Evolutionary conservation across 2,329 filamentous ascomycete species (phyloP), one percentile per base, ranked within the genome.

Genomic region (Fusarium humuli): DNA sequence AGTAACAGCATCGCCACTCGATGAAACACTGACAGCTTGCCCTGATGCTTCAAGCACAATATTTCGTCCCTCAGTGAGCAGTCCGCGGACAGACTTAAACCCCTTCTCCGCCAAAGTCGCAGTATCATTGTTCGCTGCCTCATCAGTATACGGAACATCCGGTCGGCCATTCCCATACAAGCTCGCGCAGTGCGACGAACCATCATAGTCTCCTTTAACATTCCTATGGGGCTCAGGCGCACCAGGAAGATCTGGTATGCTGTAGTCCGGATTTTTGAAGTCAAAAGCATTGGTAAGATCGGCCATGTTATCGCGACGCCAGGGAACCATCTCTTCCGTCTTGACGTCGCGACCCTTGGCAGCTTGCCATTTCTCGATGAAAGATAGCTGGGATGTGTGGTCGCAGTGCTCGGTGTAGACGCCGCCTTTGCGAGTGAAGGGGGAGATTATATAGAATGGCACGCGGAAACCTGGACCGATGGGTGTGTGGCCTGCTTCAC

Each of bases 221-320:
- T 64, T 63, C 0, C 22, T 32, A 6, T 64, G 61, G 0, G 61
- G 61, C 0, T 63, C 32, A 12, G 61, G 61, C 1, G 61, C 61
- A 11, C 40, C 34, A 4, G 61, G 61, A 0, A 64, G 9, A 0
- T 30, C 30, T 1, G 61, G 61, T 0, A 63, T 29, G 1, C n/a
- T 42, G 14, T 53, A 61, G 2, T 61, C 59, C 0, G 59, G 59
- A 5, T 61, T 61, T 2, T 20, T 18, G 6, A 64, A 64, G 20
- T 64, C 61, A 3, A 64, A 64, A 5, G 61, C 61, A 18, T 64
- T 64, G 22, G 37, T 30, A 0, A 64, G 50, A 30, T 64, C 61
- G 12, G 61, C 61, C 61, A 64, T 64, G 30, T 58, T 64, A 6
- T 64, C 30, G 0, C 59, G 61, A 4, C 61, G 61, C 61, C 61